Percentiles rank a stretch among this genome's conserved stretches.
phyloP scores from a whole-genome alignment of 192 early-diverging fungal species.

The Backusella parvicylindrica region DNA sequence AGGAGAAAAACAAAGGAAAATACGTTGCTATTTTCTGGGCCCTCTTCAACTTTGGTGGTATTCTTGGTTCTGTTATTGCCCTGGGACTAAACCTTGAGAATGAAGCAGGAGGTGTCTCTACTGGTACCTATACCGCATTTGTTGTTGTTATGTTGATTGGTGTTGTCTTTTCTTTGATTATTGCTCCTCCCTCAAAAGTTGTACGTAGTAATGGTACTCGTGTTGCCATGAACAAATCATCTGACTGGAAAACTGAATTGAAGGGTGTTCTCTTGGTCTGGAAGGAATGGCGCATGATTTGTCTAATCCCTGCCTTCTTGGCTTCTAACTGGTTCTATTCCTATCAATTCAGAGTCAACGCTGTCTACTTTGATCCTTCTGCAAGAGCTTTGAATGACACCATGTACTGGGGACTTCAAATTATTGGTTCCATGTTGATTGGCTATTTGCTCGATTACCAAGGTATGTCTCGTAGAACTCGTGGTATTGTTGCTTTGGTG shows the following conservation, averaged over 20 bases:
- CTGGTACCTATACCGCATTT: constrained; percentile 25
- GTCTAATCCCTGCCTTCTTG: constrained; percentile 63
- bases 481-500: constrained; percentile 14
- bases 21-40: no score
- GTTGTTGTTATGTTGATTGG: constrained; percentile 31
- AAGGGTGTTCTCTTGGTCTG: constrained; percentile 50
- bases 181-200: constrained; percentile 45
- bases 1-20: constrained; percentile 73
- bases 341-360: constrained; percentile 67
- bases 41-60: constrained; percentile 82
- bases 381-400: constrained; percentile 69
- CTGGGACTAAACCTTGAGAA: constrained; percentile 32
- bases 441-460: constrained; percentile 25
- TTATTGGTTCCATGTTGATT: constrained; percentile 23
- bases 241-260: constrained; percentile 56
- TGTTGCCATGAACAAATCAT: constrained; percentile 56
- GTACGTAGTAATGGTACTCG: constrained; percentile 61
- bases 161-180: background rate
- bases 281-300: constrained; percentile 57
- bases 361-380: constrained; percentile 60
- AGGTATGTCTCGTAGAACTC: constrained; percentile 13
- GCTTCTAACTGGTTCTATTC: constrained; percentile 78
- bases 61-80: constrained; percentile 70
- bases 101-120: constrained; percentile 23
- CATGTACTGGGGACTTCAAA: constrained; percentile 61